Conservation (phyloP, 139 green algal genomes). For the Spirogloea muscicola region DNA sequence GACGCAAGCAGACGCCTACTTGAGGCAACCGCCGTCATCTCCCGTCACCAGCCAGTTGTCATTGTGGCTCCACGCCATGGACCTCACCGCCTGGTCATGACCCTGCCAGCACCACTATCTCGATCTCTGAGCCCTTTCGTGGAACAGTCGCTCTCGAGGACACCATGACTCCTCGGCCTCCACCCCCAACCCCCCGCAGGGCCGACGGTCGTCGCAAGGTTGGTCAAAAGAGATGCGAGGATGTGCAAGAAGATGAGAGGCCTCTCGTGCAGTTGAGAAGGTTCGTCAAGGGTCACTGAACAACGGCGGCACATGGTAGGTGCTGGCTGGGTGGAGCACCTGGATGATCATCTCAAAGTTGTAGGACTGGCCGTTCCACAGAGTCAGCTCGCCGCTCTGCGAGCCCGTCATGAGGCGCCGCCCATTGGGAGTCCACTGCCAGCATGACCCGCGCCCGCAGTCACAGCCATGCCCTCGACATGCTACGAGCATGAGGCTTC, state of each 20-base stretch:
- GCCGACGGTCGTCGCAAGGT: neutral
- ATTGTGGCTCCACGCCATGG: conserved; percentile 68
- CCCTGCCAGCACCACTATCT: too few species aligned
- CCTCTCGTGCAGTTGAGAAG: too few species aligned
- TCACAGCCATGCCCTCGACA: too few species aligned
- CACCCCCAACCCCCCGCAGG: neutral
- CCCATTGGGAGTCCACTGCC: conserved; percentile 81
- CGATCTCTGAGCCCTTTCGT: too few species aligned
- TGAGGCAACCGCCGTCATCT: conserved; percentile 72
- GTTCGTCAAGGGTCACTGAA: too few species aligned
- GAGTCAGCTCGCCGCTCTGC: conserved; percentile 80
- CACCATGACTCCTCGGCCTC: conserved; percentile 27
- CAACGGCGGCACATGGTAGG: neutral
- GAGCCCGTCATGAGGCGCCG: conserved; percentile 77
- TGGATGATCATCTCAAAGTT: conserved; percentile 85
- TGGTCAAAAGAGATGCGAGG: too few species aligned
- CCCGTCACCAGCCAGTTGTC: conserved; percentile 73
- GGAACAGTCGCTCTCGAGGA: too few species aligned
- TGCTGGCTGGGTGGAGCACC: too few species aligned
- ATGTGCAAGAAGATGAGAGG: too few species aligned
- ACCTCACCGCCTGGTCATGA: conserved; percentile 69
- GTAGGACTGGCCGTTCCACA: conserved; percentile 82
- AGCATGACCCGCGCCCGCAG: too few species aligned
- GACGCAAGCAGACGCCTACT: conserved; percentile 29
- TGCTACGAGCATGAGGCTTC: neutral